Evolutionary conservation across 768 basidiomycete species (phyloP).

Genomic region (Termitomyces sp.): DNA sequence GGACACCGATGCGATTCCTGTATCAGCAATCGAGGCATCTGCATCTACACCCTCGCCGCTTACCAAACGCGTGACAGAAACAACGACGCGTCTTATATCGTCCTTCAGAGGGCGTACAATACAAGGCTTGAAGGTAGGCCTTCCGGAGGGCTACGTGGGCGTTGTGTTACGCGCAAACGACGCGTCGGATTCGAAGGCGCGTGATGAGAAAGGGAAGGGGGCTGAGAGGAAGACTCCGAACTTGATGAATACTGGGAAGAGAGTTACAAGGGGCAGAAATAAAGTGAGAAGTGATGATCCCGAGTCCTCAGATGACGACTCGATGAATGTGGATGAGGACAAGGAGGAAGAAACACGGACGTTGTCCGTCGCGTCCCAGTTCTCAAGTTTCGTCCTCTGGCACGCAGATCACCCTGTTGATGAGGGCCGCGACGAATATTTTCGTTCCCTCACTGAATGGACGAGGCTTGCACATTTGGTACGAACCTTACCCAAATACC

Average conservation of each 20-base stretch:
- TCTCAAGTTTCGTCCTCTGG: slow-evolving; percentile 72
- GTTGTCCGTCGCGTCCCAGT: slow-evolving; percentile 46
- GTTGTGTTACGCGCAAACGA: slow-evolving; percentile 44
- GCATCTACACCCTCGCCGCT: not conserved
- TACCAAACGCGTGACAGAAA: slow-evolving; percentile 19
- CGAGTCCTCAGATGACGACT: slow-evolving; percentile 20
- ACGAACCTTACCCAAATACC: slow-evolving; percentile 9
- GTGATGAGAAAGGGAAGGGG: slow-evolving; percentile 8
- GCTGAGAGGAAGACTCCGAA: slow-evolving; percentile 7
- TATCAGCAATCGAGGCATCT: not conserved
- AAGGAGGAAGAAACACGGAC: slow-evolving; percentile 25
- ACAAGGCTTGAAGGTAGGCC: slow-evolving; percentile 53
- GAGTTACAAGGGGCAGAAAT: slow-evolving; percentile 22
- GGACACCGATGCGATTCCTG: not conserved
- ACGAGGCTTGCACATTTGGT: slow-evolving; percentile 59
- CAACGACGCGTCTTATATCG: slow-evolving; percentile 43
- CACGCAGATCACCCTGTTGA: slow-evolving; percentile 67
- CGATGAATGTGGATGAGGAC: slow-evolving; percentile 21
- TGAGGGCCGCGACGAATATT: slow-evolving; percentile 66
- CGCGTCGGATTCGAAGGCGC: not conserved
- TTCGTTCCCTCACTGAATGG: slow-evolving; percentile 68
- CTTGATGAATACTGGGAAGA: slow-evolving; percentile 10
- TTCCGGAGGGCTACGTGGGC: slow-evolving; percentile 67
- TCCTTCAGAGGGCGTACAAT: slow-evolving; percentile 74
- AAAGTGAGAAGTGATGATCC: slow-evolving; percentile 18